A percentile compares a stretch with the other conserved stretches of the same genome.
These are phyloP conservation scores for Russula sp. DNA, from an alignment of 768 basidiomycete species.

Conservation along the genomic window DNA sequence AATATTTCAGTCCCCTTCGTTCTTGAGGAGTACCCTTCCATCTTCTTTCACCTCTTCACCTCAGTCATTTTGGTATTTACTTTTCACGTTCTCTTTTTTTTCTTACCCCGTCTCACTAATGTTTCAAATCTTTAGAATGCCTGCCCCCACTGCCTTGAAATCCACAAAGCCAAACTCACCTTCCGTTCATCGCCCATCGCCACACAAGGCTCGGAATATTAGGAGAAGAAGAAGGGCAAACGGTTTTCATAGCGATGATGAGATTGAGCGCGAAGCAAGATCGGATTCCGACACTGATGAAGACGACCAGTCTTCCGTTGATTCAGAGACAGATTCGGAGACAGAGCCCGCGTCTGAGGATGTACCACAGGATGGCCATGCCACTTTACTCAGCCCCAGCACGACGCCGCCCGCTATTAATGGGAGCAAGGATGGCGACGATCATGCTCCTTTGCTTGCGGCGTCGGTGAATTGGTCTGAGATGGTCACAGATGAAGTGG, in stretches of 20 bases:
- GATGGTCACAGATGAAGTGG: conserved; percentile 70
- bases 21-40: neutral
- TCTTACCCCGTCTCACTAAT: neutral
- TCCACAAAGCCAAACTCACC: conserved; percentile 1
- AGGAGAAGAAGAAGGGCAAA: conserved; percentile 60
- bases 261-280: conserved; percentile 61
- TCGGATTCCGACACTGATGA: conserved; percentile 66
- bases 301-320: conserved; percentile 46
- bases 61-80: neutral
- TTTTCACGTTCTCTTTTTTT: neutral
- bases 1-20: neutral
- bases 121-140: conserved; percentile 18
- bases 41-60: neutral
- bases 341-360: conserved; percentile 65
- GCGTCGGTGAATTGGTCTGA: conserved; percentile 65
- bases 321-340: conserved; percentile 61
- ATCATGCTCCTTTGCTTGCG: conserved; percentile 45
- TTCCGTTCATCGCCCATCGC: conserved; percentile 6
- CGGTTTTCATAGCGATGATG: conserved; percentile 62
- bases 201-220: conserved; percentile 37
- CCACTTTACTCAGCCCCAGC: conserved; percentile 56
- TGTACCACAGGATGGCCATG: conserved; percentile 41
- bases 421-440: conserved; percentile 21
- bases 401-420: conserved; percentile 38
- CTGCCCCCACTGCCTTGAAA: conserved; percentile 16